Evolutionary conservation across 495 filamentous ascomycete genomes (phyloP).

Genomic region (Penicillium mononematosum): DNA sequence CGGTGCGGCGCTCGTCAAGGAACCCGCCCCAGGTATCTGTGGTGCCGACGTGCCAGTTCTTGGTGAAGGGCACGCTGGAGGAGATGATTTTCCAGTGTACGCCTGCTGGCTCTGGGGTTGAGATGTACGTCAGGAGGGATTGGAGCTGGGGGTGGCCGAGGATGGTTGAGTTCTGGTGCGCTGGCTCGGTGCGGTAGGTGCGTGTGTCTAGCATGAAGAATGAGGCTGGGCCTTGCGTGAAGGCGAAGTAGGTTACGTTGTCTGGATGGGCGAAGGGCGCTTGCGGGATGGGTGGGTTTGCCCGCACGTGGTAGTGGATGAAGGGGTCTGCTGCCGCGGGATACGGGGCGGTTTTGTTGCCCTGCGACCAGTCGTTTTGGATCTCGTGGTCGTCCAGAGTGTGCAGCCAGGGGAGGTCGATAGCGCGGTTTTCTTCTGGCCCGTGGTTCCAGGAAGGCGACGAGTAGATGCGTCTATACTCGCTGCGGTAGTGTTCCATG

Average conservation of each 20-base stretch:
- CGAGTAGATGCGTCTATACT: slow-evolving; percentile 90
- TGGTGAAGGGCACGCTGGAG: slow-evolving; percentile 88
- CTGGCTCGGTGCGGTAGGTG: slow-evolving; percentile 70
- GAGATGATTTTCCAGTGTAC: slow-evolving; percentile 93
- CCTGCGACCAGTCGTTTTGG: slow-evolving; percentile 78
- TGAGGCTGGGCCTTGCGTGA: slow-evolving; percentile 81
- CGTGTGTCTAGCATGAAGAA: slow-evolving; percentile 96
- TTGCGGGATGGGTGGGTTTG: slow-evolving; percentile 70
- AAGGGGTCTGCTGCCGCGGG: slow-evolving; percentile 79
- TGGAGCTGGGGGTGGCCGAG: slow-evolving; percentile 76
- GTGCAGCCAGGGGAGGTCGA: slow-evolving; percentile 89
- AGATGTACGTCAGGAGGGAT: slow-evolving; percentile 76
- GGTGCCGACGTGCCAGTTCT: slow-evolving; percentile 86
- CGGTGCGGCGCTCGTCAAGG: slow-evolving; percentile 68
- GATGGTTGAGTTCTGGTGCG: slow-evolving; percentile 72
- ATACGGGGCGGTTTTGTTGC: slow-evolving; percentile 71
- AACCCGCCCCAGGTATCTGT: slow-evolving; percentile 93
- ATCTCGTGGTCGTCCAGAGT: slow-evolving; percentile 97
- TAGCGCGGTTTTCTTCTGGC: slow-evolving; percentile 43
- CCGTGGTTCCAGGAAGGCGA: slow-evolving; percentile 78
- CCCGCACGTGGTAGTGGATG: slow-evolving; percentile 76
- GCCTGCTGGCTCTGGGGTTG: slow-evolving; percentile 62
- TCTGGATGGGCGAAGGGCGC: slow-evolving; percentile 38
- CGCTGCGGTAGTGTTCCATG: slow-evolving; percentile 74
- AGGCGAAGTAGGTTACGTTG: slow-evolving; percentile 76